Evolutionary conservation across 2,329 filamentous ascomycete species (phyloP).

Genomic region (Fusarium ramigenum): DNA sequence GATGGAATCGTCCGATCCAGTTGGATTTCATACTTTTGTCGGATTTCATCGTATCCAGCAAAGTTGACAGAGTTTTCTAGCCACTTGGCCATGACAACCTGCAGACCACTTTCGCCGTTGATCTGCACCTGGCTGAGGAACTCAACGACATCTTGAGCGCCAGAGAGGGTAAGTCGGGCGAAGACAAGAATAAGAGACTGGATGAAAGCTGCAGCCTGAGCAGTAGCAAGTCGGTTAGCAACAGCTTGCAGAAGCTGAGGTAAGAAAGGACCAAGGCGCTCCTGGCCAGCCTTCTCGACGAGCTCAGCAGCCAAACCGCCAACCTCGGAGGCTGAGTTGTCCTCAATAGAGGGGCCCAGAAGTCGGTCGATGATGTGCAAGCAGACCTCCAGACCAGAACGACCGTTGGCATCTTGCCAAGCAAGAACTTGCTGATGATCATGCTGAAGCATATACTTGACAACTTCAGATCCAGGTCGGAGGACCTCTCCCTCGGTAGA

Average conservation of each 20-base stretch:
- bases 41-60: slow-evolving; percentile 97
- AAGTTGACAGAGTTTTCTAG: slow-evolving; percentile 97
- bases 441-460: slow-evolving; percentile 89
- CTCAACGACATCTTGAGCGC: slow-evolving; percentile 87
- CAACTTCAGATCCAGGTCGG: slow-evolving; percentile 83
- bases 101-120: slow-evolving; percentile 80
- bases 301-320: slow-evolving; percentile 93
- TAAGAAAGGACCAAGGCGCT: slow-evolving; percentile 88
- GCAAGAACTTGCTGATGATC: slow-evolving; percentile 89
- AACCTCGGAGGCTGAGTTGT: slow-evolving; percentile 94
- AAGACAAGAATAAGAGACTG: slow-evolving; percentile 97
- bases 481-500: slow-evolving; percentile 89
- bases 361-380: slow-evolving; percentile 93
- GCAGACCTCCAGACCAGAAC: slow-evolving; percentile 86
- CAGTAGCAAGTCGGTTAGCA: slow-evolving; percentile 82
- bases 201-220: slow-evolving; percentile 88
- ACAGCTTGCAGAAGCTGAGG: slow-evolving; percentile 90
- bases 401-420: slow-evolving; percentile 83
- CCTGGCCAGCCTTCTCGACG: slow-evolving; percentile 93
- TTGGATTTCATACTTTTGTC: slow-evolving; percentile 78
- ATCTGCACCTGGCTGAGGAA: slow-evolving; percentile 90
- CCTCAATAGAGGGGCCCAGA: slow-evolving; percentile 83
- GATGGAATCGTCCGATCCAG: too few relatives aligned
- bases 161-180: slow-evolving; percentile 85
- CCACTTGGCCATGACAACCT: slow-evolving; percentile 94